These are phyloP conservation scores for Hymenochaete sp. DNA, from an alignment of 1,284 basidiomycete species.

Conservation along the genomic window DNA sequence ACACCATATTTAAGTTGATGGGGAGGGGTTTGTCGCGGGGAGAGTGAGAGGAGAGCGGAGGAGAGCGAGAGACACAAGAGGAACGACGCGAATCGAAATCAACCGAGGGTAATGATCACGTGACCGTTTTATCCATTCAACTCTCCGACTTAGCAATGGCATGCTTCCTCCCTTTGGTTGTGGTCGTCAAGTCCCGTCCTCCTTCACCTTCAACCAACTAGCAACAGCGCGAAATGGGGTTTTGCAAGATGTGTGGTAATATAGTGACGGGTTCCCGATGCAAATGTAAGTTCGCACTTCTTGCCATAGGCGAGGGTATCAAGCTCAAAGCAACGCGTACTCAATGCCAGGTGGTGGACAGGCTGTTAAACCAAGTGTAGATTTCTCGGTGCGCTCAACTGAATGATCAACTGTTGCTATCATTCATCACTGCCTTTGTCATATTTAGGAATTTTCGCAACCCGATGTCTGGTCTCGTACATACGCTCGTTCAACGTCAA, in stretches of 20 bases:
- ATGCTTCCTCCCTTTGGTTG: too few relatives aligned
- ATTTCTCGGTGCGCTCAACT: slow-evolving; percentile 56
- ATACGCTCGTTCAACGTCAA: slow-evolving; percentile 50
- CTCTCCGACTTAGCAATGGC: too few relatives aligned
- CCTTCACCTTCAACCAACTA: too few relatives aligned
- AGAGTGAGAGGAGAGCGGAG: not conserved
- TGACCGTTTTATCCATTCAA: slow-evolving; percentile 4
- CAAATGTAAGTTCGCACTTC: slow-evolving; percentile 38
- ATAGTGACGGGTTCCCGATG: slow-evolving; percentile 62
- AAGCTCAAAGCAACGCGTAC: too few relatives aligned
- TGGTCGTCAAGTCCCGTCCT: too few relatives aligned
- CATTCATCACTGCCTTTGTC: too few relatives aligned
- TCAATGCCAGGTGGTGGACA: slow-evolving; percentile 40
- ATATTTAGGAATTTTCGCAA: too few relatives aligned
- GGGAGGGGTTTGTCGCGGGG: not conserved
- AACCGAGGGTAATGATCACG: not conserved
- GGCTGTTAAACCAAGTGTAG: slow-evolving; percentile 61
- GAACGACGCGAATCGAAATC: slow-evolving; percentile 1
- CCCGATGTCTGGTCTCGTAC: slow-evolving; percentile 72
- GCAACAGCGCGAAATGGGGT: slow-evolving; percentile 62
- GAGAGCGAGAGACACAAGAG: not conserved
- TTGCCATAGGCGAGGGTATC: too few relatives aligned
- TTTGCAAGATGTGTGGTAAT: slow-evolving; percentile 73
- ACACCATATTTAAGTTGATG: not conserved
- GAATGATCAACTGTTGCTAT: slow-evolving; percentile 34